A percentile compares a stretch with the other conserved stretches of the same genome.
Conservation (phyloP, 257 asterid species). For the Haberlea rhodopensis region DNA sequence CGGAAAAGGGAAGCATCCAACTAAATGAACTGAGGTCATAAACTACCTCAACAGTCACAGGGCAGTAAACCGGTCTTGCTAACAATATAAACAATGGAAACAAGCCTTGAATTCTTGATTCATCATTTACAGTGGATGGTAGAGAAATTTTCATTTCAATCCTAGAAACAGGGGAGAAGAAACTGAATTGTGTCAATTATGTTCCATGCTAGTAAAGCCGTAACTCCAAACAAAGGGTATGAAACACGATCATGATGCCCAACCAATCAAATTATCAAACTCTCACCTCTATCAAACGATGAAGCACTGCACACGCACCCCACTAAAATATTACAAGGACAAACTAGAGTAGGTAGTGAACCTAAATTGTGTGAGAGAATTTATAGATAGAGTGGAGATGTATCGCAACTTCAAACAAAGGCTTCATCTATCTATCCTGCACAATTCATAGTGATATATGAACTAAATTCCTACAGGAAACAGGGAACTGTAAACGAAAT, state of each 20-base stretch:
- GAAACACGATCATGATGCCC: constrained; percentile 19
- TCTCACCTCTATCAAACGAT: constrained; percentile 1
- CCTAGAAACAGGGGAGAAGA: constrained; percentile 40
- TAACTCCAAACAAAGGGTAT: neutral
- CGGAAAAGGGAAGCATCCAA: constrained; percentile 23
- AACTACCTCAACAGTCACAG: constrained; percentile 63
- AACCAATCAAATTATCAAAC: constrained; percentile 13
- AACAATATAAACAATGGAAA: constrained; percentile 83
- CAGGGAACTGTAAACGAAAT: neutral
- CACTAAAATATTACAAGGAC: neutral
- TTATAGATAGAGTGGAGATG: constrained; percentile 9
- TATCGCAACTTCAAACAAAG: constrained; percentile 21
- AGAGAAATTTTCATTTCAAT: constrained; percentile 77
- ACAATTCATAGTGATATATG: constrained; percentile 5
- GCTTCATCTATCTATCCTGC: constrained; percentile 6
- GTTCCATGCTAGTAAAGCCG: neutral
- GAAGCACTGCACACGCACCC: neutral
- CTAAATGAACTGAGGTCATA: constrained; percentile 23
- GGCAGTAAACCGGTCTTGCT: constrained; percentile 68
- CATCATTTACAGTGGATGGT: constrained; percentile 65
- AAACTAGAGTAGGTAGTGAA: neutral
- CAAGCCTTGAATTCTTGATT: constrained; percentile 52
- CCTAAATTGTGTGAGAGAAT: constrained; percentile 5
- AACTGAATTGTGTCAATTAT: constrained; percentile 20
- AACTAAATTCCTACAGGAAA: constrained; percentile 5